phyloP scores from a whole-genome alignment of 768 basidiomycete genomes.

The Boletus sp. region DNA sequence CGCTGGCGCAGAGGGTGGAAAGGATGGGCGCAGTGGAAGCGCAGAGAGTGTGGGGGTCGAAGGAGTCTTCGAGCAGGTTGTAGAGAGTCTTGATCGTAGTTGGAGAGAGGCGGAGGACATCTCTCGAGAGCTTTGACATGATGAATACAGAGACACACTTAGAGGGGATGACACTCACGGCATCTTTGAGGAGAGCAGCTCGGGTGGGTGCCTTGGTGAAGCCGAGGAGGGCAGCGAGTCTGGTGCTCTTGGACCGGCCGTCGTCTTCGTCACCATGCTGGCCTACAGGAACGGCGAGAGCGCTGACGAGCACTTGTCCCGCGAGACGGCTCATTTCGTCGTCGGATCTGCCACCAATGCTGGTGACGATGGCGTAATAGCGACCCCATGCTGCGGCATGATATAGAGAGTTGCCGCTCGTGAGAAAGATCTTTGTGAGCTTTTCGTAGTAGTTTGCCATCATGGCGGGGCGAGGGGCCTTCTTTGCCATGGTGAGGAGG shows the following conservation, averaged over 20 bases:
- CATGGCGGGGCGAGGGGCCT: slow-evolving; percentile 88
- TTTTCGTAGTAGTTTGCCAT: slow-evolving; percentile 99
- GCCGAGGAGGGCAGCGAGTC: slow-evolving; percentile 82
- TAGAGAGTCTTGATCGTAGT: slow-evolving; percentile 73
- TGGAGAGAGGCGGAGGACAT: slow-evolving; percentile 79
- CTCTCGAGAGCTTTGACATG: slow-evolving; percentile 65
- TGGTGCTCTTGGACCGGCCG: slow-evolving; percentile 63
- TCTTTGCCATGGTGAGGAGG: slow-evolving; percentile 89
- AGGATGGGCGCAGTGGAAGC: slow-evolving; percentile 76
- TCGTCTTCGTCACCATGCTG: slow-evolving; percentile 50
- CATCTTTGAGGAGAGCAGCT: slow-evolving; percentile 80
- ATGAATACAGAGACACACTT: neutral
- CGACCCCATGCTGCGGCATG: slow-evolving; percentile 95
- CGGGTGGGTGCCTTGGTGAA: slow-evolving; percentile 82
- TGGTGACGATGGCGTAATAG: slow-evolving; percentile 71
- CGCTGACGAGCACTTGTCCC: slow-evolving; percentile 87
- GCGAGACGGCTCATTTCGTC: slow-evolving; percentile 80
- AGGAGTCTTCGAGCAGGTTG: slow-evolving; percentile 85
- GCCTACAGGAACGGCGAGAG: slow-evolving; percentile 89
- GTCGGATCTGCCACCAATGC: slow-evolving; percentile 69
- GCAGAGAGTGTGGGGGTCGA: slow-evolving; percentile 88
- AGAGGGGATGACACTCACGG: slow-evolving; percentile 49
- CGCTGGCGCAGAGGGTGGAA: slow-evolving; percentile 44
- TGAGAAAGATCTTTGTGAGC: slow-evolving; percentile 93
- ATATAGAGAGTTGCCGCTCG: slow-evolving; percentile 90